These are phyloP conservation scores for Amanita rubescens DNA, from an alignment of 768 basidiomycete genomes.

Conservation along the genomic window DNA sequence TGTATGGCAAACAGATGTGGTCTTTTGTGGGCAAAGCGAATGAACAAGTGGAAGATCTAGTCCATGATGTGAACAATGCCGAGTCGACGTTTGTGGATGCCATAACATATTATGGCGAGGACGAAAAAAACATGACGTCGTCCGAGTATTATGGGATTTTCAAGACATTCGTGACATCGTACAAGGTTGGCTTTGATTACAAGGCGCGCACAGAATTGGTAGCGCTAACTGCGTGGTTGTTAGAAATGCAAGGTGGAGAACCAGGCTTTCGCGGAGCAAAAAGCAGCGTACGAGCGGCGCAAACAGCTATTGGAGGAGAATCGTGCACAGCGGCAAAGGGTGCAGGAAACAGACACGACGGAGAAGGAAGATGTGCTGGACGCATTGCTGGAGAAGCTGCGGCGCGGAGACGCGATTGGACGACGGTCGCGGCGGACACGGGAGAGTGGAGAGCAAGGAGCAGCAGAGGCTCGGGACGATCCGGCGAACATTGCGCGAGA, in stretches of 20 bases:
- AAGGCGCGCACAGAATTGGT: not conserved
- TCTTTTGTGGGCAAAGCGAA: conserved; percentile 73
- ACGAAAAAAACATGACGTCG: conserved; percentile 78
- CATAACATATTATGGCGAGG: conserved; percentile 89
- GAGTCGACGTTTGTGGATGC: conserved; percentile 81
- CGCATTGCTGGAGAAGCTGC: conserved; percentile 60
- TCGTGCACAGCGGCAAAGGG: conserved; percentile 48
- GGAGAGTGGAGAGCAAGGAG: conserved; percentile 28
- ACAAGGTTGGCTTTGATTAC: conserved; percentile 48
- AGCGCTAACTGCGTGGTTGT: not conserved
- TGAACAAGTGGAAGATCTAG: conserved; percentile 70
- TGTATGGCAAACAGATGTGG: conserved; percentile 90
- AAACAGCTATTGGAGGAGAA: conserved; percentile 59
- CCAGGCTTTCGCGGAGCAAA: conserved; percentile 65
- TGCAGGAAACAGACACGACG: conserved; percentile 29
- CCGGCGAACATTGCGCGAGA: conserved; percentile 58
- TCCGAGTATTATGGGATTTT: conserved; percentile 95
- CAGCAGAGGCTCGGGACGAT: conserved; percentile 32
- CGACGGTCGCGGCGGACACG: conserved; percentile 48
- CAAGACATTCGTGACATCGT: conserved; percentile 94
- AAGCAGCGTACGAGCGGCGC: conserved; percentile 57
- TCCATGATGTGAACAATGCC: conserved; percentile 82
- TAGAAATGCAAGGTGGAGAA: conserved; percentile 86
- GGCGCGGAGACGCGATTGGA: conserved; percentile 58
- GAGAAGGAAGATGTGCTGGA: conserved; percentile 64